These are phyloP conservation scores for Albizia julibrissin DNA, from an alignment of 306 rosid genomes.

Conservation along the genomic window DNA sequence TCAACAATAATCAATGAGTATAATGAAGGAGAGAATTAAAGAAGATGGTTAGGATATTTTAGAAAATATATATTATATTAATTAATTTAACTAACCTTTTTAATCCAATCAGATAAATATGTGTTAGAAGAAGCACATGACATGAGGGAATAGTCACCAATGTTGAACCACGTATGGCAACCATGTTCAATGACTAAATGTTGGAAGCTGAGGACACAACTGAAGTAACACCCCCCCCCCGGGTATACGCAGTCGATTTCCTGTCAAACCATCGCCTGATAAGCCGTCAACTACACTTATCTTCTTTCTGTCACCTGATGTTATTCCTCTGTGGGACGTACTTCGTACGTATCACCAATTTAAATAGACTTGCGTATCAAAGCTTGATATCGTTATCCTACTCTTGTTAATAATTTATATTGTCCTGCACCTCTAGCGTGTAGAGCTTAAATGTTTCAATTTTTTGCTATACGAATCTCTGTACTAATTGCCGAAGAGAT, in stretches of 20 bases:
- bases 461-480: neutral
- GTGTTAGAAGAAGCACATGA: no score
- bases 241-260: neutral
- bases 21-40: no score
- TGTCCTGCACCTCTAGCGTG: neutral
- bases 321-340: neutral
- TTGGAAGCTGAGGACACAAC: neutral
- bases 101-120: no score
- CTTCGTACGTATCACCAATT: neutral
- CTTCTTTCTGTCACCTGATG: neutral
- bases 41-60: accelerated
- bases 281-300: neutral
- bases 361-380: neutral
- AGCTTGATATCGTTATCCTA: neutral
- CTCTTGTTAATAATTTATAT: neutral
- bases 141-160: no score
- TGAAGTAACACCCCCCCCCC: neutral
- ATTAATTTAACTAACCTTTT: no score
- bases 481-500: neutral
- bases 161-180: no score
- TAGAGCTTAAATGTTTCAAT: neutral
- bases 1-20: no score
- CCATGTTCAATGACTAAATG: neutral
- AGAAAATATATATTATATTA: no score
- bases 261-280: no score